These are phyloP conservation scores for Cutaneotrichosporon dermatis DNA, from an alignment of 1,284 basidiomycete genomes.

Conservation along the genomic window DNA sequence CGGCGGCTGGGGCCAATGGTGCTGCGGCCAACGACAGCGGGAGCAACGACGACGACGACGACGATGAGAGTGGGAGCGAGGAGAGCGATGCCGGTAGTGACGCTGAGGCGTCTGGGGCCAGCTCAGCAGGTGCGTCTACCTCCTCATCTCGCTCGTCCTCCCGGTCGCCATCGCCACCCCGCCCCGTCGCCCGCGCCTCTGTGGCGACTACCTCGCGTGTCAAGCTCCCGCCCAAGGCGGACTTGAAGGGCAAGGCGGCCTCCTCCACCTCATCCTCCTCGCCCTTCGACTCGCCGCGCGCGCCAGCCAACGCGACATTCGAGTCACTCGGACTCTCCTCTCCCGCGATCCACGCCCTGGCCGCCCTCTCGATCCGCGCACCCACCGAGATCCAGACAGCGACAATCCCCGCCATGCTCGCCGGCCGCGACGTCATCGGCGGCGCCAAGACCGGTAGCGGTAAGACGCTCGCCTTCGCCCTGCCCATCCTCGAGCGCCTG, in stretches of 20 bases:
- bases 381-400: slow-evolving; percentile 88
- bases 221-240: slow-evolving; percentile 18
- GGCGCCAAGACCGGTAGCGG: slow-evolving; percentile 97
- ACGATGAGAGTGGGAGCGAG: slow-evolving; percentile 9
- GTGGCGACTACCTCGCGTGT: slow-evolving; percentile 27
- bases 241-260: slow-evolving; percentile 14
- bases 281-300: slow-evolving; percentile 57
- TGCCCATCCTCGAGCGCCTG: slow-evolving; percentile 89
- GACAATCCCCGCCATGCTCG: slow-evolving; percentile 81
- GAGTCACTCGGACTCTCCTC: slow-evolving; percentile 68
- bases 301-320: slow-evolving; percentile 62
- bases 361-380: slow-evolving; percentile 73
- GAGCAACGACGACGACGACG: slow-evolving; percentile 9
- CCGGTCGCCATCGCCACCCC: neutral
- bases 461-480: slow-evolving; percentile 94
- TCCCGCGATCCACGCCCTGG: slow-evolving; percentile 65
- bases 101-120: neutral
- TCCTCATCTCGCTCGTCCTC: neutral
- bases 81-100: slow-evolving; percentile 17
- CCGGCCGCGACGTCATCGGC: slow-evolving; percentile 86
- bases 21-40: slow-evolving; percentile 6
- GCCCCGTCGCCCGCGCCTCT: slow-evolving; percentile 1
- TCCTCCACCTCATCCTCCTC: slow-evolving; percentile 31
- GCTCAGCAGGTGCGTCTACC: neutral
- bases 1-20: slow-evolving; percentile 13